Evolutionary conservation across 176 grass and related monocot genomes (phyloP).

Genomic region (Tillandsia leiboldiana): DNA sequence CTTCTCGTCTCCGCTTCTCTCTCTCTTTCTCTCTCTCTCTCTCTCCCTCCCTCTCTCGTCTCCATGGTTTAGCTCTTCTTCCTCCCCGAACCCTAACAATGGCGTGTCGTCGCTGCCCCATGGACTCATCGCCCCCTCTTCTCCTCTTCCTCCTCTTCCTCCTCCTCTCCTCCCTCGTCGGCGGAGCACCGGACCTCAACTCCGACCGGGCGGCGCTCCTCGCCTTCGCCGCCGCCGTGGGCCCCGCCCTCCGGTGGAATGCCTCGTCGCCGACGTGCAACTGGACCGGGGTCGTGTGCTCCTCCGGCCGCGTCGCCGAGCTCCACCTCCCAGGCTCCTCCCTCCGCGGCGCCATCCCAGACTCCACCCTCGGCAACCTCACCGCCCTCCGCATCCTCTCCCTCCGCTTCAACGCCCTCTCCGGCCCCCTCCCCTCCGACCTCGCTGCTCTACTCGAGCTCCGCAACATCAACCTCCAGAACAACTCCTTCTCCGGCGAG

Average conservation of each 20-base stretch:
- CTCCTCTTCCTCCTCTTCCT: neutral
- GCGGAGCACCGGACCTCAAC: conserved; percentile 19
- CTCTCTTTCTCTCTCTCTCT: conserved; percentile 12
- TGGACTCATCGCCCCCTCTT: conserved; percentile 13
- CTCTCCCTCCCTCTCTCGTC: neutral
- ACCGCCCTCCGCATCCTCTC: conserved; percentile 54
- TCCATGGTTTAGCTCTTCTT: neutral
- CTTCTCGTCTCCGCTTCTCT: neutral
- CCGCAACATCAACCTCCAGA: conserved; percentile 13
- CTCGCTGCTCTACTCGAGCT: conserved; percentile 36
- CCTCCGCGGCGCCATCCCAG: conserved; percentile 31
- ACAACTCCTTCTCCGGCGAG: conserved; percentile 33
- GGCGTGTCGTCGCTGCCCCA: conserved; percentile 12
- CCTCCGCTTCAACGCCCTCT: conserved; percentile 54
- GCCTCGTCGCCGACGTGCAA: conserved; percentile 28
- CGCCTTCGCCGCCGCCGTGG: conserved; percentile 39
- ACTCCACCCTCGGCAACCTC: conserved; percentile 59
- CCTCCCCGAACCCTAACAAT: neutral
- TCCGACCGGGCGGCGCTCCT: conserved; percentile 50
- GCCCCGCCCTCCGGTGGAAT: conserved; percentile 30
- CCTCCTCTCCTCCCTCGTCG: neutral
- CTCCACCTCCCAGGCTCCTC: conserved; percentile 37
- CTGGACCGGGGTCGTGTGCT: conserved; percentile 53
- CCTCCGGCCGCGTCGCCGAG: conserved; percentile 28
- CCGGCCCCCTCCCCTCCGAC: conserved; percentile 46